Evolutionary conservation across 1,284 basidiomycete genomes (phyloP), one percentile per base, ranked within the genome.

Genomic region (Kalmanozyma brasiliensis): DNA sequence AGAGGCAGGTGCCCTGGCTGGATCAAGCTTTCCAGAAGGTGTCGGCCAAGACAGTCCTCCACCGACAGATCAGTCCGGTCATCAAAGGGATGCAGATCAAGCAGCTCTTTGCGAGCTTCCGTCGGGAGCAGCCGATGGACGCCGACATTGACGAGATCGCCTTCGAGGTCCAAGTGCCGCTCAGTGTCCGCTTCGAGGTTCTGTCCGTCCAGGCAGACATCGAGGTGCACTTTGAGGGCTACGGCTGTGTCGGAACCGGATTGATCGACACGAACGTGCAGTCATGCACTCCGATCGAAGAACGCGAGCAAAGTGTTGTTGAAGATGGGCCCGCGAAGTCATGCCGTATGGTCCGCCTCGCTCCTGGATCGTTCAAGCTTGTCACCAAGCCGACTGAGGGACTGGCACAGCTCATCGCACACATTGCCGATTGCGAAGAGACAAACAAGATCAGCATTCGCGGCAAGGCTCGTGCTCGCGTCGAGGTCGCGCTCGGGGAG

Each of bases 1-100:
- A 58, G 16, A 67, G 62, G 42, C 57, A 69, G 23, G 69, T 78
- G 23, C 61, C 72, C 3, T 78, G 76, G 76, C 52, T 78, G 11
- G 74, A 78, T 40, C 49, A 59, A 29, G 74, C 76, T 7, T 65
- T 78, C 37, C 53, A 65, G 26, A 64, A 60, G 42, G 55, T 78
- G 11, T 40, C 53, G 20, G 52, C 49, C 35, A 45, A n/a, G n/a
- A 60, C 57, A 16, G 14, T 58, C 17, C 43, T 68, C 8, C 49
- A 59, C 4, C 59, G 62, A 40, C 55, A 49, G 29, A 24, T 43
- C 20, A 43, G 55, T 19, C 56, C 59, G 4, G n/a, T 59, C 41
- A 52, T 63, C 35, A 38, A 40, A 11, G 47, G 22, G 0, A 52
- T 69, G 38, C 38, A 55, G n/a, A 58, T 70, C 40, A 48, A 58